Percentiles rank a stretch among this genome's conserved stretches.
phyloP scores from a whole-genome alignment of 345 rosid genomes.

The Euphorbia peplus region DNA sequence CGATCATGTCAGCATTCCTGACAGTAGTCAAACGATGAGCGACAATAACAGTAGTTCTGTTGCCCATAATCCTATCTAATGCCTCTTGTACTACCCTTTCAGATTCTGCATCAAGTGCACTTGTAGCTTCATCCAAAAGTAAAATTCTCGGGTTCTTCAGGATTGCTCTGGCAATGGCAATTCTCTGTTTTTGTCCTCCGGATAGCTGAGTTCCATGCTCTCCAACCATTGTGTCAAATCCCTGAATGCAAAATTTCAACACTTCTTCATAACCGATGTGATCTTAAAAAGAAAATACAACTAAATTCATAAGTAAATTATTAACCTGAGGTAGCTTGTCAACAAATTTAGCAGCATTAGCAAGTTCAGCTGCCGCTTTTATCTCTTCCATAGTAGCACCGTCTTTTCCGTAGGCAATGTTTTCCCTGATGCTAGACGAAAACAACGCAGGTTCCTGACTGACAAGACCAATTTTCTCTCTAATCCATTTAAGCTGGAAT shows the following conservation, averaged over 20 bases:
- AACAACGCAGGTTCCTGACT: conserved; percentile 50
- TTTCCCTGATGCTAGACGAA: conserved; percentile 38
- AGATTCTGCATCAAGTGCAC: conserved; percentile 48
- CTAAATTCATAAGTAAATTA: not conserved
- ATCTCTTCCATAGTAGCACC: conserved; percentile 40
- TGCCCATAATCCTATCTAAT: conserved; percentile 40
- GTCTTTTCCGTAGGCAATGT: conserved; percentile 43
- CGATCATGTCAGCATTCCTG: conserved; percentile 30
- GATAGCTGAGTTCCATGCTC: conserved; percentile 93
- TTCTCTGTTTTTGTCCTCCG: conserved; percentile 89
- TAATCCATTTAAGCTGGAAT: conserved; percentile 41
- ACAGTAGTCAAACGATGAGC: conserved; percentile 47
- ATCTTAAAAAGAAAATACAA: not conserved
- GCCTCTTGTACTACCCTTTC: conserved; percentile 50
- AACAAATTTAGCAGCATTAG: conserved; percentile 45
- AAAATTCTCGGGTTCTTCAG: conserved; percentile 42
- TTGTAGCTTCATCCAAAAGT: conserved; percentile 50
- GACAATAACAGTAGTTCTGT: conserved; percentile 46
- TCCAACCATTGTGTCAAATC: conserved; percentile 85
- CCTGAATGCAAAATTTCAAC: conserved; percentile 28
- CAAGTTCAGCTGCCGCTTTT: conserved; percentile 36
- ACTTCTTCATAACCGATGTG: not conserved
- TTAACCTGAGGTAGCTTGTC: conserved; percentile 41
- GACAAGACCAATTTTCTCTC: conserved; percentile 44
- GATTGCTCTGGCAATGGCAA: conserved; percentile 44